A percentile compares a stretch with the other conserved stretches of the same genome.
Conservation (phyloP, 2,329 filamentous ascomycete genomes). For the Pseudopyricularia cyperi region DNA sequence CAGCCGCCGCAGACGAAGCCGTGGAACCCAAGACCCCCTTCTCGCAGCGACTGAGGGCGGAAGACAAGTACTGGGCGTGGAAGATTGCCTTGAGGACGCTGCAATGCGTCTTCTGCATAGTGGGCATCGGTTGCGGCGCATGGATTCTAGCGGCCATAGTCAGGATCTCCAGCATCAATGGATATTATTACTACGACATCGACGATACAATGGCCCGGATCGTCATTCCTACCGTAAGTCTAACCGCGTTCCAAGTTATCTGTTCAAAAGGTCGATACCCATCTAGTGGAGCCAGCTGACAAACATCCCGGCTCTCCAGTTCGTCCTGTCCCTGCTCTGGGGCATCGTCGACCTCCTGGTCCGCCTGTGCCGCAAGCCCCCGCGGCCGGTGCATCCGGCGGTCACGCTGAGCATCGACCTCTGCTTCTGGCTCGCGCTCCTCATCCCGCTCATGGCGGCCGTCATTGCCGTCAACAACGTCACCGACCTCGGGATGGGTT, state of each 20-base stretch:
- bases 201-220: background rate
- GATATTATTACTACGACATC: background rate
- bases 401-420: slow-evolving; percentile 7
- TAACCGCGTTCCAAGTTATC: background rate
- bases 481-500: background rate
- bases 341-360: slow-evolving; percentile 1
- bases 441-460: background rate
- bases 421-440: slow-evolving; percentile 6
- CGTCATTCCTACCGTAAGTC: background rate
- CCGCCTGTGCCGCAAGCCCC: slow-evolving; percentile 1
- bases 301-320: background rate
- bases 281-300: background rate
- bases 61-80: background rate
- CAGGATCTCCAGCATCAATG: background rate
- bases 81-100: background rate
- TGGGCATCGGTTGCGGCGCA: background rate
- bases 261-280: background rate
- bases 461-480: background rate
- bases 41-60: background rate
- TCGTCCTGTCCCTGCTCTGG: slow-evolving; percentile 5
- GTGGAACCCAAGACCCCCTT: background rate
- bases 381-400: slow-evolving; percentile 6
- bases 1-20: background rate
- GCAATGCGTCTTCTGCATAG: background rate
- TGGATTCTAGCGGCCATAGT: background rate